A percentile compares a stretch with the other conserved stretches of the same genome.
Conservation (phyloP, 495 filamentous ascomycete genomes). For the Aspergillus asperescens region DNA sequence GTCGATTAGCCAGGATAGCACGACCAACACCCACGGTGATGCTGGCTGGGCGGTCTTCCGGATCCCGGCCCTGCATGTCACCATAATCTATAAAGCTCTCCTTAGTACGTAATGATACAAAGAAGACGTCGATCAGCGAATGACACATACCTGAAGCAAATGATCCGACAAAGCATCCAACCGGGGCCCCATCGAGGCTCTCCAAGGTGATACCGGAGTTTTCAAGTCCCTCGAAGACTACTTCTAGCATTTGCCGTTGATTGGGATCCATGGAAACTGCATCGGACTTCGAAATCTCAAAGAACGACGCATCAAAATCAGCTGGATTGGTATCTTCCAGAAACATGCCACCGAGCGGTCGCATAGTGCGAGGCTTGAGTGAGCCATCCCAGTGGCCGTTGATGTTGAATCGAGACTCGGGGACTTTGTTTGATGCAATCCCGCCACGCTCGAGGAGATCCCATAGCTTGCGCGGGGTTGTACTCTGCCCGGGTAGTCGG, state of each 20-base stretch:
- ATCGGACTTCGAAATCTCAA: not conserved
- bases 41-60: conserved; percentile 17
- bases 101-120: not conserved
- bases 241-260: conserved; percentile 39
- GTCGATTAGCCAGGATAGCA: conserved; percentile 38
- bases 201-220: conserved; percentile 38
- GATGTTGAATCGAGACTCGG: not conserved
- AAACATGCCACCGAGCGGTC: conserved; percentile 10
- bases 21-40: conserved; percentile 32
- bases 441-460: conserved; percentile 1
- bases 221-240: conserved; percentile 48
- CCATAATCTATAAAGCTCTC: conserved; percentile 24
- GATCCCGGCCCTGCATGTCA: conserved; percentile 14
- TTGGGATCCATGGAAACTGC: not conserved
- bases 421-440: not conserved
- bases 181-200: conserved; percentile 18
- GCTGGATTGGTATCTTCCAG: conserved; percentile 1
- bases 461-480: conserved; percentile 1
- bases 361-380: conserved; percentile 2
- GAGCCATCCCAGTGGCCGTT: conserved; percentile 4
- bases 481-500: conserved; percentile 9
- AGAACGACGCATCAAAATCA: conserved; percentile 7
- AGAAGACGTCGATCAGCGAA: not conserved
- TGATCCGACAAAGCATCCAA: conserved; percentile 23
- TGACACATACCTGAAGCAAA: conserved; percentile 12